A percentile compares a stretch with the other conserved stretches of the same genome.
phyloP scores from a whole-genome alignment of 176 grass and related monocot genomes.

The Coix lacrymajobi region DNA sequence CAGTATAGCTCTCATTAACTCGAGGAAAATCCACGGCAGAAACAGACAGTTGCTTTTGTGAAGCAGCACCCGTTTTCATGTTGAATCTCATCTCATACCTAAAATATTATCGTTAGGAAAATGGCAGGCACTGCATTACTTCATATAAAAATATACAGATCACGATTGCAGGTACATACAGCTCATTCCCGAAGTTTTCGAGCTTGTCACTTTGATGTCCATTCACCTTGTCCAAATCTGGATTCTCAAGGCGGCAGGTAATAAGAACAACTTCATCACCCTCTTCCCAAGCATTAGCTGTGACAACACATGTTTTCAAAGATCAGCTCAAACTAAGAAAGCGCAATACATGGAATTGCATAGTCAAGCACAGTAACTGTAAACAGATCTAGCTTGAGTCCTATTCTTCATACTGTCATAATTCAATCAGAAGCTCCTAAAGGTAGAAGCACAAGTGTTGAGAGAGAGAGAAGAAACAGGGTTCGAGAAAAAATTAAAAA shows the following conservation, averaged over 20 bases:
- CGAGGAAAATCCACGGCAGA: conserved; percentile 92
- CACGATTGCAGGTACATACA: conserved; percentile 37
- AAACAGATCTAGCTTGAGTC: neutral
- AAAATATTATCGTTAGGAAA: neutral
- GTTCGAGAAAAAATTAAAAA: neutral
- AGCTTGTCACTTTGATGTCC: conserved; percentile 55
- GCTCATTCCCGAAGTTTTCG: conserved; percentile 68
- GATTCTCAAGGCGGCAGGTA: conserved; percentile 77
- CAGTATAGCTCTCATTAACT: conserved; percentile 85
- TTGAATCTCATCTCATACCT: conserved; percentile 98
- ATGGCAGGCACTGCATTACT: neutral
- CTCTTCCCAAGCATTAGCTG: conserved; percentile 98
- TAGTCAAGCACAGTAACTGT: neutral
- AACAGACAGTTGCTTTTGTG: conserved; percentile 77
- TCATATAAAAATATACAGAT: conserved; percentile 23
- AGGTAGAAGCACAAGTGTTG: neutral
- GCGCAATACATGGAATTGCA: neutral
- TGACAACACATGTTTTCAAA: neutral
- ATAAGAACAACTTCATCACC: conserved; percentile 81
- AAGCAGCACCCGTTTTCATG: conserved; percentile 77
- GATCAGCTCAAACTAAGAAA: conserved; percentile 10
- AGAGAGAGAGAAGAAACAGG: neutral
- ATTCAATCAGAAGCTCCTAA: neutral
- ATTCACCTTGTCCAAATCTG: conserved; percentile 78
- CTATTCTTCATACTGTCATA: neutral